These are phyloP conservation scores for Pluteus cervinus DNA, from an alignment of 768 basidiomycete genomes.

Conservation along the genomic window DNA sequence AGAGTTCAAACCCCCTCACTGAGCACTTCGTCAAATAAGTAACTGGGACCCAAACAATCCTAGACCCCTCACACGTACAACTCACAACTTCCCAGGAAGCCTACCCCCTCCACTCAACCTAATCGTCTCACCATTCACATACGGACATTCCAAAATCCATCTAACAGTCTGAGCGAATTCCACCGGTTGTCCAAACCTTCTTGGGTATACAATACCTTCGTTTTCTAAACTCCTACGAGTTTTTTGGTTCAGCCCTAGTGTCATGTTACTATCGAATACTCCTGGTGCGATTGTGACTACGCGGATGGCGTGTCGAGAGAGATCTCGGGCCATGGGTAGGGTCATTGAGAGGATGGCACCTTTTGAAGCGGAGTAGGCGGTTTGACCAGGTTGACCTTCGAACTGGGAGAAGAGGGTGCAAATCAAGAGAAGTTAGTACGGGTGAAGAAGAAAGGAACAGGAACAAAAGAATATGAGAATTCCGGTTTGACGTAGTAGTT, in stretches of 20 bases:
- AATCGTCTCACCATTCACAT: constrained; percentile 50
- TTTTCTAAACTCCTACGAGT: constrained; percentile 31
- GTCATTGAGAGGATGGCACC: constrained; percentile 53
- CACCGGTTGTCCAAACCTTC: constrained; percentile 37
- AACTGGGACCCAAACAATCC: neutral
- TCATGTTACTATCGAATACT: constrained; percentile 43
- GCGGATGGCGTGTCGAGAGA: constrained; percentile 44
- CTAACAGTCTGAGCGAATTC: constrained; percentile 48
- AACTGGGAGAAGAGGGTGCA: constrained; percentile 26
- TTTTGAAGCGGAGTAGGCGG: constrained; percentile 51
- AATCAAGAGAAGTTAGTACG: neutral
- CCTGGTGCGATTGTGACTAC: constrained; percentile 54
- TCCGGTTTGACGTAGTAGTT: no score
- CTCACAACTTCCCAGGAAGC: constrained; percentile 31
- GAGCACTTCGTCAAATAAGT: no score
- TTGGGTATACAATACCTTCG: constrained; percentile 37
- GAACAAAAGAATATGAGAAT: neutral
- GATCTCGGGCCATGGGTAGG: constrained; percentile 55
- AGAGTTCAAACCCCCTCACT: no score
- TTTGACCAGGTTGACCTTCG: constrained; percentile 52
- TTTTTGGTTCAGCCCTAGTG: constrained; percentile 28
- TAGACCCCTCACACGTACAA: neutral
- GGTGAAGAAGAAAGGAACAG: neutral
- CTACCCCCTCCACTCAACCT: constrained; percentile 39
- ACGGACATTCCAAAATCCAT: constrained; percentile 44